A percentile compares a stretch with the other conserved stretches of the same genome.
Evolutionary conservation across 306 rosid species (phyloP).

Genomic region (Hippophae rhamnoides): DNA sequence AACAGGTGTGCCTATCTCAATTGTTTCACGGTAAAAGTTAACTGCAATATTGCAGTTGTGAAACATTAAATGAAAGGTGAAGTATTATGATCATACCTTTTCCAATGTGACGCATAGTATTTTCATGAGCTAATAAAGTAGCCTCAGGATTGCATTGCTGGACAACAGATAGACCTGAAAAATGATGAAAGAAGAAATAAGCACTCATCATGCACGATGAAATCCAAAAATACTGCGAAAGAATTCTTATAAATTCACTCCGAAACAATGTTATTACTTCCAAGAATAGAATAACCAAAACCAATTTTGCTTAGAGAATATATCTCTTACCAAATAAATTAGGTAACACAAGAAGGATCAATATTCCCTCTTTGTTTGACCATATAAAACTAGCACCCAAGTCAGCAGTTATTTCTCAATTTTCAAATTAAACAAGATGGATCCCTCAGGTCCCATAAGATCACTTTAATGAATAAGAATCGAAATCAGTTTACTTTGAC

Average conservation of each 20-base stretch:
- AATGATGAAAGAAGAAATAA: neutral
- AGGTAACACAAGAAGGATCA: neutral
- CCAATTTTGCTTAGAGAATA: too few species aligned
- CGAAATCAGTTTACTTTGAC: neutral
- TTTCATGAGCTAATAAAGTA: constrained; percentile 60
- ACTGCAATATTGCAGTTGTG: neutral
- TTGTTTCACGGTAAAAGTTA: neutral
- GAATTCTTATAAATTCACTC: too few species aligned
- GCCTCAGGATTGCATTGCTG: constrained; percentile 79
- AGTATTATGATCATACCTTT: constrained; percentile 34
- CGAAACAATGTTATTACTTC: too few species aligned
- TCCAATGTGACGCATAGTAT: constrained; percentile 61
- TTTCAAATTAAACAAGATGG: neutral
- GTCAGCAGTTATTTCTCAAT: neutral
- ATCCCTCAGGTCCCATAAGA: neutral
- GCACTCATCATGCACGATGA: neutral
- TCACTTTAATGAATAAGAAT: neutral
- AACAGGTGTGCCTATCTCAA: neutral
- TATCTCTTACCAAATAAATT: too few species aligned
- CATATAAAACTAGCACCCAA: neutral
- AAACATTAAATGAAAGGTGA: constrained; percentile 14
- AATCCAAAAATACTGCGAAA: neutral
- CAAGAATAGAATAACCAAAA: too few species aligned
- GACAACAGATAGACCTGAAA: constrained; percentile 73
- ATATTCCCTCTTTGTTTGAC: neutral